Evolutionary conservation across 2,329 filamentous ascomycete genomes (phyloP).

Genomic region (Samsoniella hepiali): DNA sequence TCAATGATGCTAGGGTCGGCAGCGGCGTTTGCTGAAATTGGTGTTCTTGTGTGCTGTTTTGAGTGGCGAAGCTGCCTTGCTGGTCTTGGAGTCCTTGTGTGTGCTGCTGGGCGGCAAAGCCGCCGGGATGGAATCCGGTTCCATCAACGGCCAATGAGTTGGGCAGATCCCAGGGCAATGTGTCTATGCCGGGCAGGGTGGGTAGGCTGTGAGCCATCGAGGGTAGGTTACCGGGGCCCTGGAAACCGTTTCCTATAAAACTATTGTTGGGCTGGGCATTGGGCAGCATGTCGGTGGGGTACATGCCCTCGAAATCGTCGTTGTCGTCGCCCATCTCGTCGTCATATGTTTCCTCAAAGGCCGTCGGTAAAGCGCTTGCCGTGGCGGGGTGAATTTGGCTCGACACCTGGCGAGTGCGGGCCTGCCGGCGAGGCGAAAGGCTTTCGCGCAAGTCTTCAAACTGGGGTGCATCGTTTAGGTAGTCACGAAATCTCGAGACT

Average conservation of each 20-base stretch:
- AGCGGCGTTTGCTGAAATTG: constrained; percentile 22
- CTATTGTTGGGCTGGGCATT: constrained; percentile 18
- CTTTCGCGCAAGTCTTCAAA: constrained; percentile 45
- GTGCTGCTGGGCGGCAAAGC: constrained; percentile 6
- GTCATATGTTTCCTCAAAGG: constrained; percentile 37
- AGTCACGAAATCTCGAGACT: constrained; percentile 71
- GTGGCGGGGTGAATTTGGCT: constrained; percentile 16
- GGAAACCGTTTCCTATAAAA: neutral
- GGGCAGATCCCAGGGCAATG: constrained; percentile 6
- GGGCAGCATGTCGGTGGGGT: constrained; percentile 40
- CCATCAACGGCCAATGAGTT: neutral
- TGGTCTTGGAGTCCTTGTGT: constrained; percentile 21
- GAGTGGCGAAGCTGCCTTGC: constrained; percentile 9
- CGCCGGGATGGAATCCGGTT: neutral
- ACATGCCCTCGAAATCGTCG: constrained; percentile 41
- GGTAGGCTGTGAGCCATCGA: constrained; percentile 16
- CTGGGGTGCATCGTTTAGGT: constrained; percentile 60
- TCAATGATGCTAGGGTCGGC: constrained; percentile 27
- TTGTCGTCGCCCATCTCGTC: constrained; percentile 45
- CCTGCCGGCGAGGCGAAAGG: constrained; percentile 22
- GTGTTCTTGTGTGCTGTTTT: constrained; percentile 17
- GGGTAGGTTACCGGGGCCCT: constrained; percentile 1
- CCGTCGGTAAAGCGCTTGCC: constrained; percentile 23
- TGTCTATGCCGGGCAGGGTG: neutral
- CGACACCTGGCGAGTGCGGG: constrained; percentile 14